A percentile compares a stretch with the other conserved stretches of the same genome.
These are phyloP conservation scores for Magnolia changhungtana DNA, from an alignment of 164 flowering plant genomes.

Conservation along the genomic window DNA sequence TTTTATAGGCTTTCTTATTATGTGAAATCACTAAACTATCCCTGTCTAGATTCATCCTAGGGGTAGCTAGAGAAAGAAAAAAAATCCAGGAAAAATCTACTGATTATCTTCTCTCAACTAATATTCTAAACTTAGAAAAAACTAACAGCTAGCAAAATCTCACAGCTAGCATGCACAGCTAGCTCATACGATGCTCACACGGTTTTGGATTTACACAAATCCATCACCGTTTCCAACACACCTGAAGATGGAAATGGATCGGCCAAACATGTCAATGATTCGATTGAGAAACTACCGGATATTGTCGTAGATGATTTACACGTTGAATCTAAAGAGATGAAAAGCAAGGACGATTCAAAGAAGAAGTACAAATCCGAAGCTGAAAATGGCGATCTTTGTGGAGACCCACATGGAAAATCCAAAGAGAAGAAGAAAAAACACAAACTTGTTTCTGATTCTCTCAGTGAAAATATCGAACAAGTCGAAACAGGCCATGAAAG, in stretches of 20 bases:
- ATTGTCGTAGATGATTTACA: background rate
- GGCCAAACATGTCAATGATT: background rate
- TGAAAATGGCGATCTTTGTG: background rate
- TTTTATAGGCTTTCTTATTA: no score
- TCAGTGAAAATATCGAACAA: conserved; percentile 7
- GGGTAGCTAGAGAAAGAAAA: no score
- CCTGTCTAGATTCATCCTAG: no score
- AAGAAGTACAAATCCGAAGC: background rate
- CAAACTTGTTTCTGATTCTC: conserved; percentile 16
- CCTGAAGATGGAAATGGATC: background rate
- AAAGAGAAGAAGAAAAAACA: conserved; percentile 32
- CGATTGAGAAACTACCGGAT: background rate
- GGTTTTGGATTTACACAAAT: no score
- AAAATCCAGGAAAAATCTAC: no score
- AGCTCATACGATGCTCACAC: no score
- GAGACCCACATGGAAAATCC: conserved; percentile 9
- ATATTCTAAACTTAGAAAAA: no score
- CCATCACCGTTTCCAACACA: no score
- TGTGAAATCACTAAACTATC: no score
- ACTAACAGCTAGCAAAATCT: no score
- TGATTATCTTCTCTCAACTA: no score
- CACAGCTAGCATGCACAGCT: no score
- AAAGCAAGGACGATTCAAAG: conserved; percentile 13
- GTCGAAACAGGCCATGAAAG: conserved; percentile 1
- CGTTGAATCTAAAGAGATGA: conserved; percentile 24